A percentile compares a stretch with the other conserved stretches of the same genome.
phyloP scores from a whole-genome alignment of 148 eudicot genomes.

The Vaccinium vitisidaea region DNA sequence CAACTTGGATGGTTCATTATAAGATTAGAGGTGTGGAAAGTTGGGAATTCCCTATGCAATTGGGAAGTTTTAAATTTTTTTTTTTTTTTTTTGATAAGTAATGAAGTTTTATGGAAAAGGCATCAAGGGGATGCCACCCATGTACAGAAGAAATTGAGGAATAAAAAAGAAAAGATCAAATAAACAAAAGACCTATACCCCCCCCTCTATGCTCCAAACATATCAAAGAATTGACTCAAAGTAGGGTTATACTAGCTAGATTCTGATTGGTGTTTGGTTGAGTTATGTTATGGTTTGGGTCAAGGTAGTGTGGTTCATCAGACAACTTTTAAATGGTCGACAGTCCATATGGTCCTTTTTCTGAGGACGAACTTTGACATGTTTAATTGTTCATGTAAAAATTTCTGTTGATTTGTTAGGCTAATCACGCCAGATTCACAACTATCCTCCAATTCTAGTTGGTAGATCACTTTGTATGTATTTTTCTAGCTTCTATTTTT shows the following conservation, averaged over 20 bases:
- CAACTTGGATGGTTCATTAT: background rate
- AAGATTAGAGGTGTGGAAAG: background rate
- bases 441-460: background rate
- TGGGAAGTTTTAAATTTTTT: background rate
- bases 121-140: too few relatives aligned
- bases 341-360: background rate
- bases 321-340: background rate
- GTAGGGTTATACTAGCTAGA: background rate
- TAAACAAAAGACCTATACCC: too few relatives aligned
- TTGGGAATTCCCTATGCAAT: background rate
- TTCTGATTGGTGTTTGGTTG: background rate
- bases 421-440: background rate
- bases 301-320: background rate
- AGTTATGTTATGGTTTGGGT: background rate
- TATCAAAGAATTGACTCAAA: too few relatives aligned
- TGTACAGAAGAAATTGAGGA: too few relatives aligned
- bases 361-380: background rate
- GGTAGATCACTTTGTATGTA: slow-evolving; percentile 8
- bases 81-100: too few relatives aligned
- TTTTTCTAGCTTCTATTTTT: background rate
- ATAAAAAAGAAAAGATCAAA: too few relatives aligned
- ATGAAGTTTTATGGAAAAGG: too few relatives aligned
- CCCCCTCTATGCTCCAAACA: too few relatives aligned
- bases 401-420: background rate
- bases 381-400: background rate